phyloP scores from a whole-genome alignment of 129 eudicot species.

The Gnaphalium uliginosum region DNA sequence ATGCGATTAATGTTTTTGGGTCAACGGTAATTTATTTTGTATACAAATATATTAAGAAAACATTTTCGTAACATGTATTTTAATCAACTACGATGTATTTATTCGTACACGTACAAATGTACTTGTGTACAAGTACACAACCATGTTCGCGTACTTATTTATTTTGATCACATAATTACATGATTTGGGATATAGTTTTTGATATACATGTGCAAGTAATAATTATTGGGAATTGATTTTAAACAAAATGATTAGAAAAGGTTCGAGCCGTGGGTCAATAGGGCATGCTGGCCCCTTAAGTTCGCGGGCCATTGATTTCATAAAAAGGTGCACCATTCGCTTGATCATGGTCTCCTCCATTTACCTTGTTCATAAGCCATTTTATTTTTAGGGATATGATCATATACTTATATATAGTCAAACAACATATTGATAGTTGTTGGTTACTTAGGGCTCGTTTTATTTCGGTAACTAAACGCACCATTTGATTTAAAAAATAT shows the following conservation, averaged over 20 bases:
- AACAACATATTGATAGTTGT: too few species aligned
- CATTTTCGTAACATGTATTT: neutral
- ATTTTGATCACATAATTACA: neutral
- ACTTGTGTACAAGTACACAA: neutral
- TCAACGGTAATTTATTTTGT: too few species aligned
- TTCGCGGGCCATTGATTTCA: constrained; percentile 22
- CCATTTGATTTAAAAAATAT: too few species aligned
- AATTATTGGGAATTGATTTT: constrained; percentile 21
- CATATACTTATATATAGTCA: too few species aligned
- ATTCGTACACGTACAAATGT: too few species aligned
- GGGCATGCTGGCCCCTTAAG: constrained; percentile 31
- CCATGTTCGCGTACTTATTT: too few species aligned
- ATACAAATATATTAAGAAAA: too few species aligned
- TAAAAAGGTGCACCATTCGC: constrained; percentile 32
- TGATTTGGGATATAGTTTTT: neutral
- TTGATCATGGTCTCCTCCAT: constrained; percentile 18
- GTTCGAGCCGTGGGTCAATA: constrained; percentile 30
- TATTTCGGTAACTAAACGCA: too few species aligned
- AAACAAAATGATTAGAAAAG: constrained; percentile 26
- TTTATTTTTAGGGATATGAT: too few species aligned
- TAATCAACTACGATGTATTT: neutral
- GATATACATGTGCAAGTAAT: neutral
- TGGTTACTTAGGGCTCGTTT: too few species aligned
- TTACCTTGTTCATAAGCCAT: constrained; percentile 23
- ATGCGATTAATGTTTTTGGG: neutral